phyloP scores from a whole-genome alignment of 2,329 filamentous ascomycete species.

The Sclerotinia nivalis region DNA sequence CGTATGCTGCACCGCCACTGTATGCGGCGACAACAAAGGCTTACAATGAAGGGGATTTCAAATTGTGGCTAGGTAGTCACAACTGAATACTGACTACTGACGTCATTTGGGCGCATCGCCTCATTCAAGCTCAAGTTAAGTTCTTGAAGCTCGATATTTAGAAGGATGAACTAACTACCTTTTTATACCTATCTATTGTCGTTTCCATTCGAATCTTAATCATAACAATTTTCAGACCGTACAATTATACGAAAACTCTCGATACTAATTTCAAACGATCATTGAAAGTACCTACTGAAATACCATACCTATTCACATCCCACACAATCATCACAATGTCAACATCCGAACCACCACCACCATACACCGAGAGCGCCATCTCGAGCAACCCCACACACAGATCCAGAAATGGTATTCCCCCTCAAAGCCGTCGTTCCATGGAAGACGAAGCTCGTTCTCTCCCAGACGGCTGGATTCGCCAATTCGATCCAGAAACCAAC shows the following conservation, averaged over 20 bases:
- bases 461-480: constrained; percentile 57
- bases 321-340: constrained; percentile 4
- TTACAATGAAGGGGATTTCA: too few relatives aligned
- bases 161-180: not conserved
- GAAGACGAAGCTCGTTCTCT: constrained; percentile 59
- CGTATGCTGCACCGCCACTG: too few relatives aligned
- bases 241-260: not conserved
- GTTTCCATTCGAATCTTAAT: not conserved
- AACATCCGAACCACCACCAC: constrained; percentile 40
- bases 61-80: not conserved
- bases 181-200: not conserved
- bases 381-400: constrained; percentile 36
- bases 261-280: not conserved
- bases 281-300: not conserved
- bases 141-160: not conserved
- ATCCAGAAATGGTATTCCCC: constrained; percentile 54
- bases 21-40: too few relatives aligned
- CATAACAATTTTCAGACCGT: not conserved
- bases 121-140: not conserved
- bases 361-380: constrained; percentile 40
- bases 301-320: not conserved
- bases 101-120: constrained; percentile 5
- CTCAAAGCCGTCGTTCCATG: constrained; percentile 56
- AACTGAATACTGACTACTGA: not conserved
- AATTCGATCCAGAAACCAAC: constrained; percentile 53